phyloP scores from a whole-genome alignment of 2,329 filamentous ascomycete genomes.

The Alternaria sp. region DNA sequence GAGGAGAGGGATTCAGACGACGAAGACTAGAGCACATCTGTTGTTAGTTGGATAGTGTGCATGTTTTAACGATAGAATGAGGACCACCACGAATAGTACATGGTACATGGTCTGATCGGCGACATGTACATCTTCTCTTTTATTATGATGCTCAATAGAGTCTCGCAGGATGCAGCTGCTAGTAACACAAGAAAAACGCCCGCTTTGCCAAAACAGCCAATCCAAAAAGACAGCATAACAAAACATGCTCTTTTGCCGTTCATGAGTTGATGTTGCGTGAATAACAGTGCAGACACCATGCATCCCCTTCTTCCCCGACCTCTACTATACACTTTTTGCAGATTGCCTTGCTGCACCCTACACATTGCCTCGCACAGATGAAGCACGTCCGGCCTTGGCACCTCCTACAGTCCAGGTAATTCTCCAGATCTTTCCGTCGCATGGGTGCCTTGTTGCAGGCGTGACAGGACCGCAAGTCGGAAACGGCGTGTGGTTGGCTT shows the following conservation, averaged over 20 bases:
- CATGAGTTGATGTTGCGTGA: constrained; percentile 34
- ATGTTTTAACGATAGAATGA: not conserved
- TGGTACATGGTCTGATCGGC: not conserved
- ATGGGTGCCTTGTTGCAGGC: constrained; percentile 72
- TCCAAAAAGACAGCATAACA: not conserved
- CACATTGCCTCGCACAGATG: constrained; percentile 72
- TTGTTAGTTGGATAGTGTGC: not conserved
- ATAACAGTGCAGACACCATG: constrained; percentile 70
- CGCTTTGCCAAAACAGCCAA: not conserved
- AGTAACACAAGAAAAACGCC: constrained; percentile 7
- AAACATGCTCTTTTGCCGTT: not conserved
- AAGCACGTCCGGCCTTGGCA: constrained; percentile 71
- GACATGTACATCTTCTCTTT: not conserved
- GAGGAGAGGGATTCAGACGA: constrained; percentile 24
- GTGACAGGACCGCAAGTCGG: constrained; percentile 64
- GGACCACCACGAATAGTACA: not conserved
- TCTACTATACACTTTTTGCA: constrained; percentile 76
- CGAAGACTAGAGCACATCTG: constrained; percentile 14
- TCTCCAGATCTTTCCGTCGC: constrained; percentile 71
- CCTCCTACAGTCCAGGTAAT: constrained; percentile 69
- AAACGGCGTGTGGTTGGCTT: constrained; percentile 19
- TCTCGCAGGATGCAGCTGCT: not conserved
- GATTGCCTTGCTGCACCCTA: constrained; percentile 60
- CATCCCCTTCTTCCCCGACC: constrained; percentile 68
- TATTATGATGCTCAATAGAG: constrained; percentile 3